phyloP scores from a whole-genome alignment of 345 rosid species.

The Triadica sebifera region DNA sequence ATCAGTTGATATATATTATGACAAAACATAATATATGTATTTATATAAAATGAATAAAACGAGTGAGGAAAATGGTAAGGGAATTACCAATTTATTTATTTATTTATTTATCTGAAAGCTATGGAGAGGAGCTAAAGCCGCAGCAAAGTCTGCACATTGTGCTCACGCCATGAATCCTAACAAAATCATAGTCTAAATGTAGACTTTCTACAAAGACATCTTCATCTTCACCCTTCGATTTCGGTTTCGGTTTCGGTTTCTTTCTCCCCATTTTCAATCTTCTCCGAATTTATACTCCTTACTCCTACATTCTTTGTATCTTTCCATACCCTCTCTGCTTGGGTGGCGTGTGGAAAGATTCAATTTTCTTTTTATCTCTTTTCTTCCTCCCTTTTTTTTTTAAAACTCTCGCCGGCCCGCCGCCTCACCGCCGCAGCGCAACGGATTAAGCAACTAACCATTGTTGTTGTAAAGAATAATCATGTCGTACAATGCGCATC shows the following conservation, averaged over 20 bases:
- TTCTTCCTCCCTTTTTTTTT: neutral
- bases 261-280: neutral
- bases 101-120: no score
- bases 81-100: no score
- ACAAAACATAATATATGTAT: no score
- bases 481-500: constrained; percentile 23
- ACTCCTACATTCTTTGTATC: neutral
- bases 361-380: neutral
- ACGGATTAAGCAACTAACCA: neutral
- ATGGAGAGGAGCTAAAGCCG: constrained; percentile 15
- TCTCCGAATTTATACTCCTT: neutral
- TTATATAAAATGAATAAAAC: no score
- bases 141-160: neutral
- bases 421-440: neutral
- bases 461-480: neutral
- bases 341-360: constrained; percentile 3
- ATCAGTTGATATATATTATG: no score
- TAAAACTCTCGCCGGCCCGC: neutral
- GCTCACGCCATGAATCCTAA: neutral
- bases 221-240: neutral
- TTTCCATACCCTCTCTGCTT: neutral
- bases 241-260: neutral
- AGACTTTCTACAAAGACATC: neutral
- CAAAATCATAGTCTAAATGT: neutral
- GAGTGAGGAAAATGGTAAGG: no score